Evolutionary conservation across 345 rosid species (phyloP).

Genomic region (Acer campestre): DNA sequence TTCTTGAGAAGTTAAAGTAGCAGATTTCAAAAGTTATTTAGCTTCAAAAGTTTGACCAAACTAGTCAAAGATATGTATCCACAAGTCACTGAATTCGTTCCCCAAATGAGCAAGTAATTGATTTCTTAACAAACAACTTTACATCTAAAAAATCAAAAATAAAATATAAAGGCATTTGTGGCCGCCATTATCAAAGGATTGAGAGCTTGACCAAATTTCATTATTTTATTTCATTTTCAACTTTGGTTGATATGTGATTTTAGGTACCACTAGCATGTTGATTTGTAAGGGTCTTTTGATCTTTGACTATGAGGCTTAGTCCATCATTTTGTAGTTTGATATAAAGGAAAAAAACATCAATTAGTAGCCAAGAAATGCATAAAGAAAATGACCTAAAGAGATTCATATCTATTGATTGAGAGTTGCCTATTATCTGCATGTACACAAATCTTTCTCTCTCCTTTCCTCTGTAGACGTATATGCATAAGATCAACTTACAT

Average conservation of each 20-base stretch:
- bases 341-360: neutral
- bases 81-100: neutral
- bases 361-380: neutral
- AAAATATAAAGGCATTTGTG: neutral
- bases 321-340: neutral
- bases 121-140: conserved; percentile 4
- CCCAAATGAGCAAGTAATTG: conserved; percentile 1
- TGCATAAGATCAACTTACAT: no score
- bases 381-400: neutral
- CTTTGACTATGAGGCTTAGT: conserved; percentile 1
- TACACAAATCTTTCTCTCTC: neutral
- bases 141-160: neutral
- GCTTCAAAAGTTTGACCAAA: conserved; percentile 6
- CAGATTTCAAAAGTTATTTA: neutral
- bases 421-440: neutral
- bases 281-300: conserved; percentile 3
- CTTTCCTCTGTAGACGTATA: no score
- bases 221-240: neutral
- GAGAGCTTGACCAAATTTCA: neutral
- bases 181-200: neutral
- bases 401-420: neutral
- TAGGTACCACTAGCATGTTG: neutral
- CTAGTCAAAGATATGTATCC: neutral
- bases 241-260: neutral
- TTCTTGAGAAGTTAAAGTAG: no score